phyloP scores from a whole-genome alignment of 805 yeast species.

The Priceomyces melissophilus region DNA sequence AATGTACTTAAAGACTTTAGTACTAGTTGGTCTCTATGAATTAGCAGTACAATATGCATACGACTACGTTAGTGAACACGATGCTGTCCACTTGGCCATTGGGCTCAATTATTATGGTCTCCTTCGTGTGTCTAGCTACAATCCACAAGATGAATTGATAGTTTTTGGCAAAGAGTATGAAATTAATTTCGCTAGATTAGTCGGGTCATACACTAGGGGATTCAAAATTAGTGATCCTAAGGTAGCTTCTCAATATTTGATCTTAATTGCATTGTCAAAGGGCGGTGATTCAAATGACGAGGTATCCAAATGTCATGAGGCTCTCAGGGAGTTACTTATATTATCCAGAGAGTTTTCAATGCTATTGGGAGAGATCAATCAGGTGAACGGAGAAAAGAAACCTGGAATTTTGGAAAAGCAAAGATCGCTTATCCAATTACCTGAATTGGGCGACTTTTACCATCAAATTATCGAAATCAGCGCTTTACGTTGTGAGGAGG shows the following conservation, averaged over 20 bases:
- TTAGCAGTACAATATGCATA: constrained; percentile 67
- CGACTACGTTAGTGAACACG: constrained; percentile 64
- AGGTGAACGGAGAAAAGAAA: constrained; percentile 62
- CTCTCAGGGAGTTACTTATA: constrained; percentile 77
- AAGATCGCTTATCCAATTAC: constrained; percentile 58
- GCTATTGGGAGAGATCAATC: constrained; percentile 78
- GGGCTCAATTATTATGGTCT: constrained; percentile 73
- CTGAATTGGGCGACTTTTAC: constrained; percentile 57
- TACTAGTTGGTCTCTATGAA: constrained; percentile 78
- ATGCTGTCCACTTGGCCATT: constrained; percentile 86
- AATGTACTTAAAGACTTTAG: constrained; percentile 68
- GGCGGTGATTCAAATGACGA: constrained; percentile 41
- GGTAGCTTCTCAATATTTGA: constrained; percentile 86
- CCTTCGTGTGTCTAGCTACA: constrained; percentile 44
- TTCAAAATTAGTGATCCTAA: constrained; percentile 85
- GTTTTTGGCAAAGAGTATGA: constrained; percentile 29
- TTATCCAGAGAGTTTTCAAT: constrained; percentile 81
- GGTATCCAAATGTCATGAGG: constrained; percentile 63
- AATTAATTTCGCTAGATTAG: constrained; percentile 54
- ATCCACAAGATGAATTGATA: constrained; percentile 33
- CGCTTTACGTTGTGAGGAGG: constrained; percentile 84
- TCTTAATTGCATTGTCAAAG: constrained; percentile 56
- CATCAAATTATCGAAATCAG: constrained; percentile 76
- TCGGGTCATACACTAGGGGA: constrained; percentile 78
- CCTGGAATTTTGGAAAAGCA: constrained; percentile 86